Conservation (phyloP, 1,284 basidiomycete species). For the Fomes fomentarius region DNA sequence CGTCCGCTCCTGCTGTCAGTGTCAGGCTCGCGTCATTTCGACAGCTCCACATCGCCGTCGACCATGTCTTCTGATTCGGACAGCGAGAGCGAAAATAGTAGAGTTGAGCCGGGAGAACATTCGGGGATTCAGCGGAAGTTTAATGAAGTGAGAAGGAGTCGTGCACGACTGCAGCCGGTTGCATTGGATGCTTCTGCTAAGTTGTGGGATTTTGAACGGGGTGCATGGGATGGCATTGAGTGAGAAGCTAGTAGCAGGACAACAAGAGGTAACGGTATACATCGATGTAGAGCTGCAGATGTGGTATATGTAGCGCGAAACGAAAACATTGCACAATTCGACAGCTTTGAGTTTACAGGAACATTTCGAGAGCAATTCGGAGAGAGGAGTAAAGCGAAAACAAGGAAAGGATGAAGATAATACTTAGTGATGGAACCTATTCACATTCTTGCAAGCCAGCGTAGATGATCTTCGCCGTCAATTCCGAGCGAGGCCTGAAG, state of each 20-base stretch:
- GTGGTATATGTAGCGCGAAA: neutral
- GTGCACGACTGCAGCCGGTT: conserved; percentile 20
- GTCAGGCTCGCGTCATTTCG: conserved; percentile 72
- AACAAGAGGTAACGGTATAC: neutral
- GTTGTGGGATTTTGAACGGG: conserved; percentile 21
- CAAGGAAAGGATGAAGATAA: neutral
- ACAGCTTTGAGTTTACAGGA: neutral
- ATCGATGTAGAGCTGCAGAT: neutral
- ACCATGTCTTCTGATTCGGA: neutral
- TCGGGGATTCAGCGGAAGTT: neutral
- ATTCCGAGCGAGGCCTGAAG: conserved; percentile 29
- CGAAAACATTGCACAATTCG: neutral
- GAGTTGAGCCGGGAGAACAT: neutral
- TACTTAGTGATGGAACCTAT: neutral
- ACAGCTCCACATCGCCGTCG: conserved; percentile 5
- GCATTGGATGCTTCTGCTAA: conserved; percentile 25
- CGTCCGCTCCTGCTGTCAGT: conserved; percentile 54
- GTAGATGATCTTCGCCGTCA: conserved; percentile 23
- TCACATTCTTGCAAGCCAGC: conserved; percentile 18
- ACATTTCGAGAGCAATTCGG: neutral
- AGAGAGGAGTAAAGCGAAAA: neutral
- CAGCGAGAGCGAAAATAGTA: conserved; percentile 11
- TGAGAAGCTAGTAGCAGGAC: neutral
- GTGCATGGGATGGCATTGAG: neutral
- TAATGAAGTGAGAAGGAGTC: conserved; percentile 12